Percentiles rank a stretch among this genome's conserved stretches.
These are phyloP conservation scores for Cucumis hystrix DNA, from an alignment of 306 rosid genomes.

Conservation along the genomic window DNA sequence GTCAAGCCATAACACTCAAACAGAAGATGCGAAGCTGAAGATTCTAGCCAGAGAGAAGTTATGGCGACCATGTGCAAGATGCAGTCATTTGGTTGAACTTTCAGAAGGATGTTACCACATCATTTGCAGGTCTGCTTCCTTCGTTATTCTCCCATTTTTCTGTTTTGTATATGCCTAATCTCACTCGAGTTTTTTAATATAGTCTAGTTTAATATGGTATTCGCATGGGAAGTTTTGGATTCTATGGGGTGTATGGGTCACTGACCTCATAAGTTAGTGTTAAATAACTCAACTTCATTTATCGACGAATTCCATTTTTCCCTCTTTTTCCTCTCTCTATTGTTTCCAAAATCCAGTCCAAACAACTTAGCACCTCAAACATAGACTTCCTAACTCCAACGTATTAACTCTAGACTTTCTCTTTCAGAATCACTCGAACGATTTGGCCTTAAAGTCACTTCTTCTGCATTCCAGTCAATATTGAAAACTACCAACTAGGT, in stretches of 20 bases:
- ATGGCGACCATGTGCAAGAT: slow-evolving; percentile 64
- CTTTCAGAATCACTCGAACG: no score
- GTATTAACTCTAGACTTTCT: no score
- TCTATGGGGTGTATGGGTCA: neutral
- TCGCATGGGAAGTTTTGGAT: neutral
- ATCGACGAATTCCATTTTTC: no score
- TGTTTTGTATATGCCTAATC: neutral
- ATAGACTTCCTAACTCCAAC: no score
- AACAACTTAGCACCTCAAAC: no score
- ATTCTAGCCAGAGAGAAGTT: slow-evolving; percentile 43
- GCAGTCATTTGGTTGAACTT: slow-evolving; percentile 73
- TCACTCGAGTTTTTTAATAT: neutral
- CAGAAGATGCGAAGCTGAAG: slow-evolving; percentile 52
- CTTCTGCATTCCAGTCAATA: neutral
- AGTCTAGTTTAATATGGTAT: neutral
- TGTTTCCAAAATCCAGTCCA: no score
- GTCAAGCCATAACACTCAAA: slow-evolving; percentile 24
- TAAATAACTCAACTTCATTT: no score
- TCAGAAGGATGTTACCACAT: slow-evolving; percentile 83
- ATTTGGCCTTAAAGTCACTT: neutral
- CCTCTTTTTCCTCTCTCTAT: no score
- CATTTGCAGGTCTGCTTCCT: slow-evolving; percentile 57
- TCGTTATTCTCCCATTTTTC: neutral
- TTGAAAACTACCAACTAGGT: neutral
- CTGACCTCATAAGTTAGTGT: no score